A percentile compares a stretch with the other conserved stretches of the same genome.
Evolutionary conservation across 441 rosid species (phyloP).

Genomic region (Theobroma grandiflorum): DNA sequence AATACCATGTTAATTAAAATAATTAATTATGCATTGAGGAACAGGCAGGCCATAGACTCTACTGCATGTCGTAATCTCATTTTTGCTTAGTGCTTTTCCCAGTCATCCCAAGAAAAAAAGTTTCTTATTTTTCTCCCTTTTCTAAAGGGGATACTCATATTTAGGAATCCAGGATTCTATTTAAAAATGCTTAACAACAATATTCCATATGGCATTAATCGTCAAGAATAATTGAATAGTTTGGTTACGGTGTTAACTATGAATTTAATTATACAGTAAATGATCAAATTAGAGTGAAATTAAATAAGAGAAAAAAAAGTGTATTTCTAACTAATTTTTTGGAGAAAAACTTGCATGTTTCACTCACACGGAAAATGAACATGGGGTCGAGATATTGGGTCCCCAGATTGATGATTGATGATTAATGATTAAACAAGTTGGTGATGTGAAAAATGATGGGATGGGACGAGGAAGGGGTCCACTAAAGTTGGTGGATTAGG

Average conservation of each 20-base stretch:
- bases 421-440: background rate
- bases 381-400: too few species aligned
- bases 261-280: background rate
- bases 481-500: background rate
- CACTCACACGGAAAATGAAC: background rate
- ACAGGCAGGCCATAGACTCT: conserved; percentile 19
- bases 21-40: background rate
- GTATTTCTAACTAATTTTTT: background rate
- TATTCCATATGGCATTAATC: background rate
- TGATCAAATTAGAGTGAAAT: background rate
- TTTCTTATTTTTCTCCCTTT: background rate
- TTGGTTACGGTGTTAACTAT: background rate
- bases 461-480: too few species aligned
- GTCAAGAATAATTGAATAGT: background rate
- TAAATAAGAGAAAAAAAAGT: background rate
- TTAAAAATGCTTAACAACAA: background rate
- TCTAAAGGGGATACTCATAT: background rate
- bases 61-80: background rate
- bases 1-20: background rate
- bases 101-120: background rate
- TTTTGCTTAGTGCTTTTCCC: conserved; percentile 1
- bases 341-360: background rate
- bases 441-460: too few species aligned
- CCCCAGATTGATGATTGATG: background rate
- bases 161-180: background rate